Percentiles rank a stretch among this genome's conserved stretches.
Evolutionary conservation across 257 asterid species (phyloP).

Genomic region (Haberlea rhodopensis): DNA sequence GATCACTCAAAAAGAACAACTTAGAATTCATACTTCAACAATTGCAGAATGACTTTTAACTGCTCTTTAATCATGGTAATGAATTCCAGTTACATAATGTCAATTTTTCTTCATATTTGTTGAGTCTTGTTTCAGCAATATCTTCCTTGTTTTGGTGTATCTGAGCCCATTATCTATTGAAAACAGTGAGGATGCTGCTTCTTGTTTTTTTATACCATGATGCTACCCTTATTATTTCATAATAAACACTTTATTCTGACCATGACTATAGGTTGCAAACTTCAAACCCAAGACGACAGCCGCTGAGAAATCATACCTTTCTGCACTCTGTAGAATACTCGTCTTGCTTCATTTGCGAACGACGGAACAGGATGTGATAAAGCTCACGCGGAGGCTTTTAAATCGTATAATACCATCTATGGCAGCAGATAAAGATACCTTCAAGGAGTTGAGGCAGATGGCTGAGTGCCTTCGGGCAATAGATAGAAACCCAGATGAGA

Average conservation of each 20-base stretch:
- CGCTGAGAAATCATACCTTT: conserved; percentile 71
- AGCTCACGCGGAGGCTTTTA: conserved; percentile 62
- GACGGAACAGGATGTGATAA: conserved; percentile 66
- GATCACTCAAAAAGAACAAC: not conserved
- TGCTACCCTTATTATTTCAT: conserved; percentile 21
- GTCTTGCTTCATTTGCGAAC: conserved; percentile 64
- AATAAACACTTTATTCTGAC: conserved; percentile 24
- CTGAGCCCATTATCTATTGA: not conserved
- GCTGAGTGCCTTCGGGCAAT: conserved; percentile 60
- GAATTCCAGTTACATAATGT: too few relatives aligned
- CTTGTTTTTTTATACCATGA: not conserved
- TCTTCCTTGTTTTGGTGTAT: conserved; percentile 7
- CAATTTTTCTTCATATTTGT: not conserved
- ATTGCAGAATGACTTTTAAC: not conserved
- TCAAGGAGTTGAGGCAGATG: conserved; percentile 71
- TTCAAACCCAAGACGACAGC: conserved; percentile 71
- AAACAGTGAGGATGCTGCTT: not conserved
- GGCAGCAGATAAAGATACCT: conserved; percentile 61
- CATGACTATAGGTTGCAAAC: conserved; percentile 51
- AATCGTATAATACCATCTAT: conserved; percentile 42
- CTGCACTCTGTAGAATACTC: conserved; percentile 69
- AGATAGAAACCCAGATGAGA: conserved; percentile 57
- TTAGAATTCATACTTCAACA: not conserved
- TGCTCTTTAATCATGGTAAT: not conserved
- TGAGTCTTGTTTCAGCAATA: not conserved